Evolutionary conservation across 2,329 filamentous ascomycete genomes (phyloP).

Genomic region (Cladosporium sp.): DNA sequence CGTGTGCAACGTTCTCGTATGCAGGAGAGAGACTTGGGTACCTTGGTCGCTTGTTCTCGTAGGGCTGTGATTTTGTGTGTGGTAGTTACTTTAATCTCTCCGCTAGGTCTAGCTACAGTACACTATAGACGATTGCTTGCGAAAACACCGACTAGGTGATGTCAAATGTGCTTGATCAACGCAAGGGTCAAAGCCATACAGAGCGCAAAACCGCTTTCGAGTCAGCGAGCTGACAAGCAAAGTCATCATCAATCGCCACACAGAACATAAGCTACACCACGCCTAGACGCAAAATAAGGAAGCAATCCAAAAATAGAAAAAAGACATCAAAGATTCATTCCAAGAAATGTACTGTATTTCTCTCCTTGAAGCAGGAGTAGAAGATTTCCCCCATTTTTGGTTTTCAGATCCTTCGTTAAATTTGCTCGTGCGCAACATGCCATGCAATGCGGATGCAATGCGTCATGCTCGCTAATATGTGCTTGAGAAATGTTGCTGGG

Average conservation of each 20-base stretch:
- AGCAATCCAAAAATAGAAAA: not conserved
- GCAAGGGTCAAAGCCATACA: too few species aligned
- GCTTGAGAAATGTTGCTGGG: not conserved
- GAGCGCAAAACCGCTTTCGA: too few species aligned
- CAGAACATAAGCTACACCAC: not conserved
- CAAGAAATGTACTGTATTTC: slow-evolving; percentile 10
- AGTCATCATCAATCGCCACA: not conserved
- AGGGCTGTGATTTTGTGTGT: not conserved
- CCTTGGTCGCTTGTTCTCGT: not conserved
- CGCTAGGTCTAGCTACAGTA: too few species aligned
- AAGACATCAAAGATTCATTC: not conserved
- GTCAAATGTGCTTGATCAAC: too few species aligned
- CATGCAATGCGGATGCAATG: not conserved
- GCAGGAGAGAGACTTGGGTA: not conserved
- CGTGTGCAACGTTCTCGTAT: slow-evolving; percentile 3
- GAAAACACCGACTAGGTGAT: too few species aligned
- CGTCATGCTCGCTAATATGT: not conserved
- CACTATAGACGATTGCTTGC: too few species aligned
- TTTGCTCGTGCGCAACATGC: not conserved
- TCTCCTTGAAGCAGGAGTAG: not conserved
- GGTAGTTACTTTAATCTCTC: too few species aligned
- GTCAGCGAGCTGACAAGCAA: too few species aligned
- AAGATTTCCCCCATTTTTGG: not conserved
- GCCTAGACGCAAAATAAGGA: not conserved
- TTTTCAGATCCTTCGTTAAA: not conserved